Evolutionary conservation across 192 early-diverging fungal species (phyloP).

Genomic region (Linnemannia exigua): DNA sequence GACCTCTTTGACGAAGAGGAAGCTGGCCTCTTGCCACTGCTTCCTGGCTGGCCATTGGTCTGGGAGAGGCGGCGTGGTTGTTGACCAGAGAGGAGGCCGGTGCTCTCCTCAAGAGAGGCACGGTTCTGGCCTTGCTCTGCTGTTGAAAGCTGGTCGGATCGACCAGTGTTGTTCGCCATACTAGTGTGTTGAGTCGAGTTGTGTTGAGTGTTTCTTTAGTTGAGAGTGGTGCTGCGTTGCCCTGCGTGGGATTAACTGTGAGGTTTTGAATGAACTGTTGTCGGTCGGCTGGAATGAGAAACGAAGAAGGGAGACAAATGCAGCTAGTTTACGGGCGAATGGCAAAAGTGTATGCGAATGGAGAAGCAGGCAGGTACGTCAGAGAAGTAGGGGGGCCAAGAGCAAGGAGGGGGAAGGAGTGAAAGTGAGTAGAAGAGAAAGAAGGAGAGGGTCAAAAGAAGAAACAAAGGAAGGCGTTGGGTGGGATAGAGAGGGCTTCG

Average conservation of each 20-base stretch:
- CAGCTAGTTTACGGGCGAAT: not conserved
- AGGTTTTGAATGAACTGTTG: not conserved
- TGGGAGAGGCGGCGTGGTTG: conserved; percentile 16
- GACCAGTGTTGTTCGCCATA: conserved; percentile 21
- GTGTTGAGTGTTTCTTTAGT: not conserved
- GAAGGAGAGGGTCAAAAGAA: not conserved
- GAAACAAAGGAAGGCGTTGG: not conserved
- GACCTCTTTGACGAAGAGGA: conserved; percentile 9
- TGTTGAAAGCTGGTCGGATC: conserved; percentile 40
- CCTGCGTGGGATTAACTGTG: not conserved
- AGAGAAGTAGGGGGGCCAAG: not conserved
- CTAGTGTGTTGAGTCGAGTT: not conserved
- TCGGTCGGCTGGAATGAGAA: not conserved
- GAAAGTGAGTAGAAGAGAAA: not conserved
- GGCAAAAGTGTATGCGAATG: conserved; percentile 2
- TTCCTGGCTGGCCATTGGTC: conserved; percentile 6
- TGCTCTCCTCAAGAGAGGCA: conserved; percentile 27
- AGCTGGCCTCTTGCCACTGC: conserved; percentile 1
- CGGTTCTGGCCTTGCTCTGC: conserved; percentile 35
- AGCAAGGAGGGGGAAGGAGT: not conserved
- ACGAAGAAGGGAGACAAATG: not conserved
- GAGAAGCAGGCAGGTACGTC: too few relatives aligned
- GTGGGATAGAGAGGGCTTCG: too few relatives aligned
- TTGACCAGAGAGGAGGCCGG: conserved; percentile 20
- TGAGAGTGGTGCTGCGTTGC: too few relatives aligned